Conservation (phyloP, 2,329 filamentous ascomycete genomes). For the Aspergillus ruber region DNA sequence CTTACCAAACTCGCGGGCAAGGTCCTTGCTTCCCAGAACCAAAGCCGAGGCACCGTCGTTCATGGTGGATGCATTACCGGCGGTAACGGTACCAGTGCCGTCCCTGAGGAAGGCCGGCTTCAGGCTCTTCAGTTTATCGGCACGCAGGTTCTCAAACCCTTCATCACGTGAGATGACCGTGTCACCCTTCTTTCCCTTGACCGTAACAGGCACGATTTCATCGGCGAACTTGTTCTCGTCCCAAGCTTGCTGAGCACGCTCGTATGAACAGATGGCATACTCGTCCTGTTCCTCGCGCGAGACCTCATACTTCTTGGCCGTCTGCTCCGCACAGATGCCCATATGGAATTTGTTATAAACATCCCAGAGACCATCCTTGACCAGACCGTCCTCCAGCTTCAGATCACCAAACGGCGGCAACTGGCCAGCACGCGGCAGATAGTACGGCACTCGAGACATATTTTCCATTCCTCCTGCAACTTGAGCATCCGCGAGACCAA, state of each 20-base stretch:
- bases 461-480: conserved; percentile 97
- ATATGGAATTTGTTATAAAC: conserved; percentile 97
- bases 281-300: conserved; percentile 81
- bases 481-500: conserved; percentile 81
- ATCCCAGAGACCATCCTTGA: conserved; percentile 92
- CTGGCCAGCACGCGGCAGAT: conserved; percentile 72
- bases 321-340: conserved; percentile 94
- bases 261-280: conserved; percentile 83
- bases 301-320: conserved; percentile 78
- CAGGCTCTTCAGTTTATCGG: conserved; percentile 76
- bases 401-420: conserved; percentile 81
- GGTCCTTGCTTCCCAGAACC: conserved; percentile 71
- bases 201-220: conserved; percentile 81
- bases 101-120: conserved; percentile 88
- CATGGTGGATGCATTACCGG: conserved; percentile 87
- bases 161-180: conserved; percentile 75
- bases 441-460: conserved; percentile 92
- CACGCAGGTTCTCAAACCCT: conserved; percentile 77
- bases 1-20: conserved; percentile 72
- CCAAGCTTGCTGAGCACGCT: conserved; percentile 87
- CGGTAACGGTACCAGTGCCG: conserved; percentile 83
- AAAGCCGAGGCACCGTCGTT: conserved; percentile 92
- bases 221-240: conserved; percentile 74
- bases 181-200: conserved; percentile 78
- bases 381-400: conserved; percentile 81